Base-by-base conservation (phyloP, 2,329 filamentous ascomycete genomes). In the Ceratocystis huliohia region DNA sequence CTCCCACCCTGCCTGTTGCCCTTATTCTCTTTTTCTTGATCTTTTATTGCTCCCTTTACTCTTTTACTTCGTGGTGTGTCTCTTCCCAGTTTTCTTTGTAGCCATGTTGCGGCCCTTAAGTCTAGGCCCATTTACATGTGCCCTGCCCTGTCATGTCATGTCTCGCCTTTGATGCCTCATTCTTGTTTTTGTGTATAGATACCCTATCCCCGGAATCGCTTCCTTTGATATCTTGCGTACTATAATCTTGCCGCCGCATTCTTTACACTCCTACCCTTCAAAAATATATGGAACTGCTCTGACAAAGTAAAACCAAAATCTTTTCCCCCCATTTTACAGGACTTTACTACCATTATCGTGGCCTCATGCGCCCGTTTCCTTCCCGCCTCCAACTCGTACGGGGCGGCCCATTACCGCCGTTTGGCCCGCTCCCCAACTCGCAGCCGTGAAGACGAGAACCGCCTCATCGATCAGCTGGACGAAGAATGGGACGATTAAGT, bases 401-500 rank as follows among this genome's bases (percentile, higher is more conserved):
- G 64, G 5, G 41, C 65, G 3, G 76, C 86, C 66, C 88, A 88
- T 8, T 92, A 92, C 74, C 84, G 80, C 67, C 79, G 85, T 53
- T 78, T 92, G 28, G 82, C 81, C 46, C 76, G 79, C 15, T 83
- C 81, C 61, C 78, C 81, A 10, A 80, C 74, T 70, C 74, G 80
- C 70, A 79, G 79, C 72, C 75, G 80, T 66, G 93, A 96, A 68
- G 92, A 91, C 66, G 94, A 97, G 77, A 96, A 97, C 75, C 80
- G 91, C 69, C 77, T 97, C 71, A 97, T 99, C 74, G 93, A 97
- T 75, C 91, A 96, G 75, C 80, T 96, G 68, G 94, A 97, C 72
- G 93, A 97, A 75, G 92, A 96, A 74, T 97, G 93, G 93, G 92
- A 96, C 71, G 92, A 96, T 69, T 86, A 72, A 67, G 48, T 25